Base-by-base conservation (phyloP, 208 protist genomes). In the Trypanosomatidae sp. region DNA sequence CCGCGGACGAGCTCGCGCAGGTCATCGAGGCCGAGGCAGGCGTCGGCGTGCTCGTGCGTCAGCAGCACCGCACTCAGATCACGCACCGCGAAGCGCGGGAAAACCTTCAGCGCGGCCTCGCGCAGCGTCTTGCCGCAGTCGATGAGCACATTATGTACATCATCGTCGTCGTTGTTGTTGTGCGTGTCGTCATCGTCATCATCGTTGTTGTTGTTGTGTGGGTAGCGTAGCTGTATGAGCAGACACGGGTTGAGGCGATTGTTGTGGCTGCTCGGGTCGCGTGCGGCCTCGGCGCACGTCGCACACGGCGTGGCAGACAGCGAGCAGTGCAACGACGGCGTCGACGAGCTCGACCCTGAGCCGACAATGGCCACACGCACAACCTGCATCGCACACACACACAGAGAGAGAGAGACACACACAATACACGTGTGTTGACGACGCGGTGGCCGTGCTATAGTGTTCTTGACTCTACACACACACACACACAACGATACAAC, bases 51-150 rank as follows among this genome's bases (percentile, higher is more conserved):
- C 13, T 71, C 65, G 56, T 90, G 80, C 18, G 80, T 90, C 22
- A 90, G 46, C 8, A 90, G 41, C 13, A 90, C 55, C 13, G 56
- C 70, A 45, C 73, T 77, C 22, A 90, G 28, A 41, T 75, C 53
- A 11, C 10, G 19, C 5, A 79, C 71, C 25, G 45, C 50, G 40
- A 49, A 33, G 2, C 30, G 16, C 2, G 57, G 43, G 40, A 88
- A 81, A 15, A 72, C 26, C 38, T 71, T 72, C 20, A 88, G 32
- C 5, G 65, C 64, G 3, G 69, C 51, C 48, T 77, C 66, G 8
- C 78, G 63, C 40, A 88, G 83, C 24, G 78, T 83, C 52, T 88
- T 88, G 13, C 78, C 78, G 42, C 61, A 73, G 52, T 88, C 78
- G 24, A 88, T 67, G 27, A 88, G 54, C 0, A 88, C 49, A 45